Percentiles rank a stretch among this genome's conserved stretches.
Evolutionary conservation across 495 filamentous ascomycete genomes (phyloP).

Genomic region (Penicillium mononematosum): DNA sequence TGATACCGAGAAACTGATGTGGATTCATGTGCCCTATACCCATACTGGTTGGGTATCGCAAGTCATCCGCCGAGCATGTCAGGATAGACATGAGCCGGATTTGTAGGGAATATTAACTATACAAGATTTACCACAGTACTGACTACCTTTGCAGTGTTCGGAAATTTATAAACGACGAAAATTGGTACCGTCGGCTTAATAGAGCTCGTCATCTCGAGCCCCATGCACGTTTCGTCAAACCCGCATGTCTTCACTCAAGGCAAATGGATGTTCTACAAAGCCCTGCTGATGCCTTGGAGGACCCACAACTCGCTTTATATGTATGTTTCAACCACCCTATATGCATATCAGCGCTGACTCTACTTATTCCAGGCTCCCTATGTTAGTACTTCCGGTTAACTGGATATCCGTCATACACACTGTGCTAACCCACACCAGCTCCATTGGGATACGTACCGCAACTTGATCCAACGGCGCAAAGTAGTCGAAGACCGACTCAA

Average conservation of each 20-base stretch:
- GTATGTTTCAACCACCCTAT: conserved; percentile 27
- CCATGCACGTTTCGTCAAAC: conserved; percentile 46
- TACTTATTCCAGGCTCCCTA: conserved; percentile 19
- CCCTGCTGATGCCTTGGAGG: conserved; percentile 25
- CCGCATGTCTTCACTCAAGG: conserved; percentile 38
- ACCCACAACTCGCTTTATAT: conserved; percentile 42
- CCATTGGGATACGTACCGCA: conserved; percentile 65
- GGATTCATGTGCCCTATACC: conserved; percentile 67
- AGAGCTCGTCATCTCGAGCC: conserved; percentile 48
- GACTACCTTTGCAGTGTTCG: conserved; percentile 39
- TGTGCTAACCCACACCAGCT: conserved; percentile 45
- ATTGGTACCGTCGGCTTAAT: conserved; percentile 47
- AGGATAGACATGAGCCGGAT: conserved; percentile 30
- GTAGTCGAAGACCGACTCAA: conserved; percentile 53
- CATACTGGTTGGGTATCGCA: conserved; percentile 64
- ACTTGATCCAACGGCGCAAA: conserved; percentile 57
- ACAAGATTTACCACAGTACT: background rate
- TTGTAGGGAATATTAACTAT: conserved; percentile 22
- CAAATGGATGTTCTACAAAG: conserved; percentile 31
- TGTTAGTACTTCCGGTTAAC: background rate
- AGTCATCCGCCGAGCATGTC: conserved; percentile 22
- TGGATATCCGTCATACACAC: background rate
- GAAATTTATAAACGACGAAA: conserved; percentile 47
- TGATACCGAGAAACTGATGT: conserved; percentile 53
- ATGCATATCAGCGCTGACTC: background rate